Base-by-base conservation (phyloP, 192 early-diverging fungal genomes). In the Lobosporangium transversale region DNA sequence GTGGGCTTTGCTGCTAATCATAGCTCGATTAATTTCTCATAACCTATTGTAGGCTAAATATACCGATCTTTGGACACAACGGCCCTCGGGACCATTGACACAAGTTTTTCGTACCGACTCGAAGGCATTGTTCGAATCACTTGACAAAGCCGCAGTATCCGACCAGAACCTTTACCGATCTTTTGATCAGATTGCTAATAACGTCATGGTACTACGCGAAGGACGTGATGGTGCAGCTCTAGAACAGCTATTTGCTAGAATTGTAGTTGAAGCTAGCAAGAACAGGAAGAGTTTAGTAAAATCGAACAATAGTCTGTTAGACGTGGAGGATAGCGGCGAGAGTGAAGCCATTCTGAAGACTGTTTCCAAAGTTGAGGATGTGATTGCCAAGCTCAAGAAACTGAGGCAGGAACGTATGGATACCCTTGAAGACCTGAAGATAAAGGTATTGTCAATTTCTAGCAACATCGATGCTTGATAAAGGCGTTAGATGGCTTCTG, bases 51-150 rank as follows among this genome's bases (percentile, higher is more conserved):
- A 82, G 81, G 78, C 82, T n/a, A 90, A 93, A 57, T 93, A 92
- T 69, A 84, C 85, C n/a, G 89, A 93, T 24, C 84, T 86, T 43
- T 97, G 93, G 92, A 88, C 91, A 32, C 94, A 95, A 58, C 86
- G 90, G 68, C 90, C 97, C 3, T 96, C 95, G 3, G 84, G 85
- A 20, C 78, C 85, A 3, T 78, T 90, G 8, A 94, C 92, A 0
- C 74, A 86, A n/a, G 82, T 82, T 33, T 94, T 90, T 81, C 87
- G 92, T 40, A 81, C 93, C 37, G 94, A 96, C 66, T 76, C 95
- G 7, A 82, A 84, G 2, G 88, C 87, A 26, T 88, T 94, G 65
- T 87, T 88, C 14, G 88, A 89, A 47, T 87, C 90, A 20, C 86
- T 96, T 48, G 94, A 96, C 37, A 87, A 91, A 76, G 95, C 92